Conservation (phyloP, 2,329 filamentous ascomycete species). For the Ceratocystis diversiconidia region DNA sequence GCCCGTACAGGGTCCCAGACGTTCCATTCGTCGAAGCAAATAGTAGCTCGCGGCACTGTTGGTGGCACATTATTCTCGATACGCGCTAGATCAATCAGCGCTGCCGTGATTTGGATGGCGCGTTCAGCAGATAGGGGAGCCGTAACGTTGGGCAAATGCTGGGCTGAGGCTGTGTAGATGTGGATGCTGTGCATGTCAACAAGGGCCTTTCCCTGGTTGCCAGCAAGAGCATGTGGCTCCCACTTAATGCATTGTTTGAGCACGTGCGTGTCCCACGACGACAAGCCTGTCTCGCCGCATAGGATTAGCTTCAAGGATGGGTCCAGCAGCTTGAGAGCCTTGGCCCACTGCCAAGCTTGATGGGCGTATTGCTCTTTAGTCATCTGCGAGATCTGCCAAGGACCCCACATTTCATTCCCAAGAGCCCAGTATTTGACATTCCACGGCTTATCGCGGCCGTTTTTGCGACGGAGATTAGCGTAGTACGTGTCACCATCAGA, state of each 20-base stretch:
- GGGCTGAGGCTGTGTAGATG: constrained; percentile 52
- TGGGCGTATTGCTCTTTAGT: constrained; percentile 56
- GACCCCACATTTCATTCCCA: constrained; percentile 59
- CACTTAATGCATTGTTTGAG: constrained; percentile 50
- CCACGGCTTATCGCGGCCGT: constrained; percentile 65
- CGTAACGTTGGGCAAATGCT: constrained; percentile 30
- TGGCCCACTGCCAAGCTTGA: constrained; percentile 57
- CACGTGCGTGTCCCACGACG: constrained; percentile 59
- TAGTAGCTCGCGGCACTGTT: constrained; percentile 47
- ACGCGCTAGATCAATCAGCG: constrained; percentile 57
- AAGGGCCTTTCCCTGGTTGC: constrained; percentile 28
- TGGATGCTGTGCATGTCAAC: constrained; percentile 76
- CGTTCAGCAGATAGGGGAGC: constrained; percentile 58
- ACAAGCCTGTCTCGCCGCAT: constrained; percentile 56
- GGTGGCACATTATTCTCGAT: constrained; percentile 51
- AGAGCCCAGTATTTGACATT: constrained; percentile 75
- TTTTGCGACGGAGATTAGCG: constrained; percentile 61
- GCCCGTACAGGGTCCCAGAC: constrained; percentile 64
- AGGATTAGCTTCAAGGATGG: constrained; percentile 56
- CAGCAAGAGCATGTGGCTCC: constrained; percentile 25
- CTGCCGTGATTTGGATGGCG: constrained; percentile 54
- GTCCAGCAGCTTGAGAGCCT: constrained; percentile 57
- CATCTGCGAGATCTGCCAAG: constrained; percentile 53
- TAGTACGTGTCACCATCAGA: constrained; percentile 63
- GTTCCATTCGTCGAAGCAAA: constrained; percentile 80